Conservation (phyloP, 202 grass and related monocot genomes). For the Thinopyrum obtusiflorum region DNA sequence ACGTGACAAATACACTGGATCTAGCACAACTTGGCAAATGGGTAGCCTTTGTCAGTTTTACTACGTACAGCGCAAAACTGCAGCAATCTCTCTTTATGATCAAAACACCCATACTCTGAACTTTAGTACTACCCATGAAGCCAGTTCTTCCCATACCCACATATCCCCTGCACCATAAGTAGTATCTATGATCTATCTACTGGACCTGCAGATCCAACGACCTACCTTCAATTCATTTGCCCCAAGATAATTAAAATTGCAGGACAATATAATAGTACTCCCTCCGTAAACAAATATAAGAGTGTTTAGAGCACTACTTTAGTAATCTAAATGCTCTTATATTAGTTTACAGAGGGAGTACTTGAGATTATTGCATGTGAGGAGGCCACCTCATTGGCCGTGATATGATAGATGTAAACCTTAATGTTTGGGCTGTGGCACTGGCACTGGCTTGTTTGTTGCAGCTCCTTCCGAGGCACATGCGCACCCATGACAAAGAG, state of each 20-base stretch:
- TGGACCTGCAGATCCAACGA: slow-evolving; percentile 43
- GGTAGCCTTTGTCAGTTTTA: neutral
- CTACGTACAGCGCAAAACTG: neutral
- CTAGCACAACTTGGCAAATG: slow-evolving; percentile 22
- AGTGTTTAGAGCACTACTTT: too few relatives aligned
- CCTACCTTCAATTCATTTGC: slow-evolving; percentile 28
- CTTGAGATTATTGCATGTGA: slow-evolving; percentile 11
- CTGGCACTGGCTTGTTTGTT: slow-evolving; percentile 20
- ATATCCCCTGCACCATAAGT: slow-evolving; percentile 7
- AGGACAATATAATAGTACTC: neutral
- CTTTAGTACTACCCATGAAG: slow-evolving; percentile 22
- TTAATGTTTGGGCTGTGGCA: slow-evolving; percentile 15
- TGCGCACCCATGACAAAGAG: neutral
- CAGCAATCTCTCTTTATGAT: slow-evolving; percentile 18
- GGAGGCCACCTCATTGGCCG: slow-evolving; percentile 1
- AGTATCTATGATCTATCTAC: neutral
- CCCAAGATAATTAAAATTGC: neutral
- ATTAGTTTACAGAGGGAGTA: too few relatives aligned
- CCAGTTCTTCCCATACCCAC: slow-evolving; percentile 12
- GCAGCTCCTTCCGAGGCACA: slow-evolving; percentile 39
- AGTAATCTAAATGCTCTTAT: too few relatives aligned
- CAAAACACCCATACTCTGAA: slow-evolving; percentile 28
- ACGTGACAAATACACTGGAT: slow-evolving; percentile 14
- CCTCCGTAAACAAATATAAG: too few relatives aligned
- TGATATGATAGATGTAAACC: slow-evolving; percentile 1